Conservation (phyloP, 345 rosid genomes). For the Moricandia arvensis region DNA sequence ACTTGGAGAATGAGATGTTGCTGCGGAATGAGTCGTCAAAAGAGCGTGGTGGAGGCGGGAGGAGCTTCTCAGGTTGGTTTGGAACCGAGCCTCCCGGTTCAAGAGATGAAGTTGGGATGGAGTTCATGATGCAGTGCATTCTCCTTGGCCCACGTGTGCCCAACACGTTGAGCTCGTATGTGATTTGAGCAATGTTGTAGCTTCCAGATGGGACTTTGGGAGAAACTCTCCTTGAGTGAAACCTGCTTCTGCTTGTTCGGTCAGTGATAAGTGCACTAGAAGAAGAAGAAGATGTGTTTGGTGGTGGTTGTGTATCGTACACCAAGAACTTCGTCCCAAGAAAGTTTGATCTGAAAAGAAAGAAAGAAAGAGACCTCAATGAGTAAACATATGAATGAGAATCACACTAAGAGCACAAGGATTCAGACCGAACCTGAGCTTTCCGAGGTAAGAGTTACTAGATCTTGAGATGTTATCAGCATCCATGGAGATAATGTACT, state of each 20-base stretch:
- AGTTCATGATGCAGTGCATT: constrained; percentile 67
- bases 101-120: constrained; percentile 56
- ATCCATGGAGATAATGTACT: constrained; percentile 70
- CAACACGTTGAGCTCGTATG: constrained; percentile 60
- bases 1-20: constrained; percentile 51
- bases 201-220: constrained; percentile 65
- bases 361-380: not conserved
- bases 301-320: constrained; percentile 65
- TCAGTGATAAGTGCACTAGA: constrained; percentile 44
- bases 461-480: constrained; percentile 69
- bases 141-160: constrained; percentile 66
- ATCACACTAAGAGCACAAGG: not conserved
- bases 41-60: constrained; percentile 43
- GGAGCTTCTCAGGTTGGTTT: constrained; percentile 55
- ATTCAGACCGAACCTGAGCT: constrained; percentile 47
- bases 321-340: constrained; percentile 67
- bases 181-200: constrained; percentile 57
- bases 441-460: constrained; percentile 62
- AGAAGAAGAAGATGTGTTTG: constrained; percentile 37
- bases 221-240: constrained; percentile 62
- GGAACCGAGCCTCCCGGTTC: constrained; percentile 58
- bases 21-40: constrained; percentile 61
- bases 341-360: constrained; percentile 57
- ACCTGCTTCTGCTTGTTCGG: constrained; percentile 50
- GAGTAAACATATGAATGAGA: not conserved